Evolutionary conservation across 1,284 basidiomycete species (phyloP).

Genomic region (Pseudozyma sp.): DNA sequence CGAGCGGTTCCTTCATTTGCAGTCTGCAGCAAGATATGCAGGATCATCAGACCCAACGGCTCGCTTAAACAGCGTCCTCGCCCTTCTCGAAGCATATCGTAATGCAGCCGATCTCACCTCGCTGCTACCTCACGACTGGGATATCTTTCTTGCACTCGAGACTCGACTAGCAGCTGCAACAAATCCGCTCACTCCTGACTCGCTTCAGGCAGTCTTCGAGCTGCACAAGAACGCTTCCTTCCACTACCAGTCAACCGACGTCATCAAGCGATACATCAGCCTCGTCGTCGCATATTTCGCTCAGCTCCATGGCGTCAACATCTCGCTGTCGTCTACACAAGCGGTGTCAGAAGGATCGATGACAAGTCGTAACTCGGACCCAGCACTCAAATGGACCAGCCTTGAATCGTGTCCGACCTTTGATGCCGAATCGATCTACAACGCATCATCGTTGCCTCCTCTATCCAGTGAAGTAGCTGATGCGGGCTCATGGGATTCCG

Average conservation of each 20-base stretch:
- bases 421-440: slow-evolving; percentile 15
- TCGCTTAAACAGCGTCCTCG: slow-evolving; percentile 20
- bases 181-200: slow-evolving; percentile 20
- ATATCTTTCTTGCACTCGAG: slow-evolving; percentile 31
- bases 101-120: slow-evolving; percentile 12
- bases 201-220: slow-evolving; percentile 31
- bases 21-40: slow-evolving; percentile 27
- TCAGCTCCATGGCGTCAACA: slow-evolving; percentile 13
- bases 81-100: slow-evolving; percentile 18
- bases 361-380: slow-evolving; percentile 3
- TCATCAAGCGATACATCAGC: slow-evolving; percentile 45
- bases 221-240: slow-evolving; percentile 39
- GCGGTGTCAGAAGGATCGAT: slow-evolving; percentile 2
- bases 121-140: slow-evolving; percentile 24
- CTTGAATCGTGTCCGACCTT: slow-evolving; percentile 38
- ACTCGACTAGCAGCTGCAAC: slow-evolving; percentile 26
- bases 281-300: slow-evolving; percentile 26
- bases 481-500: slow-evolving; percentile 6
- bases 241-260: slow-evolving; percentile 15
- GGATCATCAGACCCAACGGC: slow-evolving; percentile 21
- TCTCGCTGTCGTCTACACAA: not conserved
- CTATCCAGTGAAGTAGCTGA: not conserved
- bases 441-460: slow-evolving; percentile 20
- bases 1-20: slow-evolving; percentile 30
- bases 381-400: slow-evolving; percentile 34